Conservation (phyloP, 148 eudicot genomes). For the Suaeda aralocaspica region DNA sequence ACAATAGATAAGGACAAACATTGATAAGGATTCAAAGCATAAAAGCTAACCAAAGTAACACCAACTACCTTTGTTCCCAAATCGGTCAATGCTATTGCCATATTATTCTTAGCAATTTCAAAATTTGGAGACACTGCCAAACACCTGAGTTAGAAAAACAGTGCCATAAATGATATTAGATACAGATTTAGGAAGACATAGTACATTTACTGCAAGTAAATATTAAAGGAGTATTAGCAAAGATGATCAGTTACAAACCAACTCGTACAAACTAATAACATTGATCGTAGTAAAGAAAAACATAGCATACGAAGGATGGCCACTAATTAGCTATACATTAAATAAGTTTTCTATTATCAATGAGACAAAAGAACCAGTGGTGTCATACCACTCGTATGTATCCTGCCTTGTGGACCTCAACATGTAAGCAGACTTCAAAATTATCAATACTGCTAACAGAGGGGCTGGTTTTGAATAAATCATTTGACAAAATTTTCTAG, state of each 20-base stretch:
- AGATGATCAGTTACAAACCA: background rate
- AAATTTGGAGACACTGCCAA: slow-evolving; percentile 97
- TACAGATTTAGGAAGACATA: background rate
- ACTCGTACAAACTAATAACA: background rate
- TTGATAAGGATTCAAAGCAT: background rate
- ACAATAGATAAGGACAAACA: background rate
- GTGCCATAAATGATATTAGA: background rate
- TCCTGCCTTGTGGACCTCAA: background rate
- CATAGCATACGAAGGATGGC: too few species aligned
- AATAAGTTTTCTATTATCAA: background rate
- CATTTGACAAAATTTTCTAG: background rate
- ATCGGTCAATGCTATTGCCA: slow-evolving; percentile 98
- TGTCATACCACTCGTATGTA: too few species aligned
- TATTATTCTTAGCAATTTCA: slow-evolving; percentile 96
- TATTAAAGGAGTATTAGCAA: background rate
- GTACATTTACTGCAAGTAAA: background rate
- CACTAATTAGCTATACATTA: too few species aligned
- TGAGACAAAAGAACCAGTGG: background rate
- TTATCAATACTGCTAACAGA: background rate
- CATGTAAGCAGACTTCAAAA: background rate
- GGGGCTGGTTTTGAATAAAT: background rate
- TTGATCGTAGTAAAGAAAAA: too few species aligned
- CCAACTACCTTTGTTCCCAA: slow-evolving; percentile 84
- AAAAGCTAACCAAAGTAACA: slow-evolving; percentile 17
- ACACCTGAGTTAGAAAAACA: slow-evolving; percentile 55